Base-by-base conservation (phyloP, 495 filamentous ascomycete species). In the Cetradonia linearis region DNA sequence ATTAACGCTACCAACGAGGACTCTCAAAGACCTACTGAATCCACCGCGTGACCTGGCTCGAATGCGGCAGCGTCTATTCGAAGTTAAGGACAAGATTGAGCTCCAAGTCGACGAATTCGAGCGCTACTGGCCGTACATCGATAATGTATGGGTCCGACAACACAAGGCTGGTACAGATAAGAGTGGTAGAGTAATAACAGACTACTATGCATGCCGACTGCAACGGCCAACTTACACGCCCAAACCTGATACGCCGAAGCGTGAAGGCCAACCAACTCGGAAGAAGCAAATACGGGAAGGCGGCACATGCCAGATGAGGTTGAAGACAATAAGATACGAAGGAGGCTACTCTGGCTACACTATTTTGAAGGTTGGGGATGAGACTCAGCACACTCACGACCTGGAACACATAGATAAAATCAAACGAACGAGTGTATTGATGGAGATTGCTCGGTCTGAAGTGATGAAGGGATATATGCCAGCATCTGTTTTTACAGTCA, bases 81-180 rank as follows among this genome's bases (percentile, higher is more conserved):
- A 80, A 50, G 74, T 77, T 67, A 76, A 72, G 38, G 76, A 80
- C 40, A 74, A 74, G 16, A 79, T 81, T 50, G 78, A 79, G 65
- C 77, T 78, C 59, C 77, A 71, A 25, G 64, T 74, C 38, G 70
- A 74, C 25, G 77, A 80, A 38, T 78, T 79, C 50, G 76, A 80
- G 56, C 76, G 72, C 16, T 79, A 80, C 62, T 80, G 77, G 77
- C 77, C 77, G 3, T 80, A 78, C 52, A 75, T 80, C 31, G 77
- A 79, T 56, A 80, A 80, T 65, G 75, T 79, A 18, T 80, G 76
- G 77, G 74, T 78, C 4, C 76, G 78, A 52, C 77, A 80, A 56
- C 74, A 76, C 59, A 63, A 62, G 25, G 74, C 76, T 16, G 75
- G 77, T 55, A 71, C 76, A 7, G 77, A 76, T 64, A 77, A 75